Conservation (phyloP, 208 protist genomes). For the Vickermania ingenoplastis region DNA sequence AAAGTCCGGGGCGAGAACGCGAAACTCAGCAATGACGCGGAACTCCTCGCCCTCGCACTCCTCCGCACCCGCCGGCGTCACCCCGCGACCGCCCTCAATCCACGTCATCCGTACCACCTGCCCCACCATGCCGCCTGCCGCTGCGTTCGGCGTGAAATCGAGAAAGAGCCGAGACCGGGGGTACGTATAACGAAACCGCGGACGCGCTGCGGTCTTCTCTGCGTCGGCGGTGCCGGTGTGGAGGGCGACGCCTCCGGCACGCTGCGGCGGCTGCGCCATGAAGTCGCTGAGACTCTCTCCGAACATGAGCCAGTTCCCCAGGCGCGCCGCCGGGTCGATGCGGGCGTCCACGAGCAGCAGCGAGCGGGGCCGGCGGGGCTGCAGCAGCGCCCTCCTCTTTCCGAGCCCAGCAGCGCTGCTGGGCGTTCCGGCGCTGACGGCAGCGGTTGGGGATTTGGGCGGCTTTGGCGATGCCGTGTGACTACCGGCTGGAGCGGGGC, state of each 20-base stretch:
- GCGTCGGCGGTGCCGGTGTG: not conserved
- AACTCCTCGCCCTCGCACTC: not conserved
- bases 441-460: not conserved
- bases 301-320: not conserved
- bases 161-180: not conserved
- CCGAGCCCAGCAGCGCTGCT: not conserved
- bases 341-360: not conserved
- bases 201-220: not conserved
- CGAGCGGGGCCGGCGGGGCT: not conserved
- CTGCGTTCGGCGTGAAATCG: not conserved
- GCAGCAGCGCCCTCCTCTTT: no score
- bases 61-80: not conserved
- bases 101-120: conserved; percentile 1
- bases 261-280: conserved; percentile 5
- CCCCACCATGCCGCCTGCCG: not conserved
- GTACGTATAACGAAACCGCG: not conserved
- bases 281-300: not conserved
- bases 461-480: not conserved
- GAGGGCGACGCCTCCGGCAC: not conserved
- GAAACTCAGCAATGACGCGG: not conserved
- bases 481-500: not conserved
- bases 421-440: not conserved
- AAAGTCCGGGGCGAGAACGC: conserved; percentile 41
- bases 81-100: not conserved
- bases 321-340: not conserved